phyloP scores from a whole-genome alignment of 2,329 filamentous ascomycete species.

The Pseudogymnoascus sp. region DNA sequence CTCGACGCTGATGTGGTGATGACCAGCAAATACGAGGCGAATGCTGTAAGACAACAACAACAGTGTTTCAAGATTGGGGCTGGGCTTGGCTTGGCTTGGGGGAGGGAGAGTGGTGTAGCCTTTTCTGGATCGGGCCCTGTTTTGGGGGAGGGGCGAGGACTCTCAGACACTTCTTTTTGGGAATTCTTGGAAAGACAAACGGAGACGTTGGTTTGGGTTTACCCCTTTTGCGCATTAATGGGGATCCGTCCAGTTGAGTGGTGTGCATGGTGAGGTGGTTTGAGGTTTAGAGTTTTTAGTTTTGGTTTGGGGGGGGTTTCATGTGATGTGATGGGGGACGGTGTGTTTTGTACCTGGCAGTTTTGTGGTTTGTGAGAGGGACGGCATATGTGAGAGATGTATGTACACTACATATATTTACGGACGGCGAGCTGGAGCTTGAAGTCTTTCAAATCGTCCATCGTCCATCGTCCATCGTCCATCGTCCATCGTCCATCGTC shows the following conservation, averaged over 20 bases:
- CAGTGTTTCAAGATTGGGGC: not conserved
- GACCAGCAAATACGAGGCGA: not conserved
- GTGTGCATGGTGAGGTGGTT: not conserved
- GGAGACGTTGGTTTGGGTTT: not conserved
- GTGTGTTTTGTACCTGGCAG: not conserved
- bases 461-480: too few relatives aligned
- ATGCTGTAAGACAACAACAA: not conserved
- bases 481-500: not conserved
- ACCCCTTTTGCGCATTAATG: not conserved
- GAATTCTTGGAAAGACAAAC: not conserved
- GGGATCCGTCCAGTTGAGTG: too few relatives aligned
- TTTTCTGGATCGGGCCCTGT: not conserved
- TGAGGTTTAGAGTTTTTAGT: not conserved
- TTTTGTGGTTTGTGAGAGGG: not conserved
- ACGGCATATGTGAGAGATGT: not conserved
- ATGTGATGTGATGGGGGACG: not conserved
- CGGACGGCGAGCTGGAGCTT: too few relatives aligned
- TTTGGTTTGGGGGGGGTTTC: not conserved
- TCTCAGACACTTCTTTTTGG: not conserved
- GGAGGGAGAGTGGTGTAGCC: not conserved
- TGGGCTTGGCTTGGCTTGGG: not conserved
- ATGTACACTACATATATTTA: too few relatives aligned
- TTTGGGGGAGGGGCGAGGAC: not conserved
- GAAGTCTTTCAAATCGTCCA: too few relatives aligned
- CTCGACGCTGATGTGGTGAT: not conserved